Evolutionary conservation across 106 monocot species (phyloP), one percentile per base, ranked within the genome.

Genomic region (Triglochin maritima): DNA sequence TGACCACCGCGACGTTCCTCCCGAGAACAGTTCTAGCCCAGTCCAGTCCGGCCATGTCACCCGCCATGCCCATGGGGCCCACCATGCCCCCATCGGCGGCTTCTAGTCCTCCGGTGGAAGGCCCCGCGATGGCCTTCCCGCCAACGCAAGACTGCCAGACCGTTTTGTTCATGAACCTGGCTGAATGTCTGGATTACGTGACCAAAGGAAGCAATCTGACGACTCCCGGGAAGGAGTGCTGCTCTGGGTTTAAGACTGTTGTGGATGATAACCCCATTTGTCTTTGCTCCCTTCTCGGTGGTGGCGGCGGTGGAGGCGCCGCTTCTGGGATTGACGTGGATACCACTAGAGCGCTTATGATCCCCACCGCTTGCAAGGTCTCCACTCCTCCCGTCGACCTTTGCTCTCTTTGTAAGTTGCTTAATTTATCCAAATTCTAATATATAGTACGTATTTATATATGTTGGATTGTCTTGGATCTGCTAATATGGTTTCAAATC

Each of bases 311-410:
- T 9, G n/a, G 3, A 9, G 8, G 13, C 14, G 17, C n/a, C 41
- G 17, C 4, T 6, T 42, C n/a, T 42, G 60, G 60, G 17, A 3
- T 60, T 5, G 43, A 16, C 17, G 5, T 60, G 3, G 60, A 60
- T 42, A 16, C 2, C 17, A 4, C 60, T 7, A 16, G 60, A 17
- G 60, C 60, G 7, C 14, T 60, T 9, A 43, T 6, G 60, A 16
- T 60, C 41, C 60, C 60, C 17, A 1, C 41, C 60, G 60, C 41
- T 42, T 60, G 60, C 60, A 60, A 17, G 60, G 60, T 60, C 17
- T 9, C 3, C 9, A 60, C 60, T 16, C 60, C 60, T 4, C 60
- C 60, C 9, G 11, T 43, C 17, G 43, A 42, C 60, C 60, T 43
- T 5, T 60, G 60, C 60, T 17, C 60, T 7, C 41, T 16, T 60